A percentile compares a stretch with the other conserved stretches of the same genome.
Evolutionary conservation across 2,329 filamentous ascomycete species (phyloP).

Genomic region (Xylaria sp.): DNA sequence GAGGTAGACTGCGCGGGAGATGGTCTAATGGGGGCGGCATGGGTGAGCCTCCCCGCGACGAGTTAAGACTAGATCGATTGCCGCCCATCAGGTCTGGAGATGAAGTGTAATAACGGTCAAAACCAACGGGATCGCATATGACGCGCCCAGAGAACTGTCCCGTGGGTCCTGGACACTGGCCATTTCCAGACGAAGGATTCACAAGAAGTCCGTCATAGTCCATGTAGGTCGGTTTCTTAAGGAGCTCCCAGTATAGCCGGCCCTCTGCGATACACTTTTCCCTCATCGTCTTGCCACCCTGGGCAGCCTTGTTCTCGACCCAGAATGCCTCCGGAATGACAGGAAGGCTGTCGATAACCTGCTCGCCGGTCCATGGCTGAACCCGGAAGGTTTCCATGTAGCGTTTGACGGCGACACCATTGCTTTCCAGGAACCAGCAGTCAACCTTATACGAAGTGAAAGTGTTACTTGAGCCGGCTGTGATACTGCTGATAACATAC

Average conservation of each 20-base stretch:
- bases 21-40: slow-evolving; percentile 48
- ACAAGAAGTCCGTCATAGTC: slow-evolving; percentile 57
- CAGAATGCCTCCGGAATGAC: slow-evolving; percentile 57
- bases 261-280: slow-evolving; percentile 55
- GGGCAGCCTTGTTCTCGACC: slow-evolving; percentile 50
- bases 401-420: slow-evolving; percentile 50
- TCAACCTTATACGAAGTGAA: slow-evolving; percentile 42
- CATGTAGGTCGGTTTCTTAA: slow-evolving; percentile 58
- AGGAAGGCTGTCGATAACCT: slow-evolving; percentile 54
- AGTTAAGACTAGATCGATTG: slow-evolving; percentile 13
- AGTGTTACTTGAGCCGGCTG: slow-evolving; percentile 17
- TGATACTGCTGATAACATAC: slow-evolving; percentile 54
- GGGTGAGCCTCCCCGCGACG: slow-evolving; percentile 23
- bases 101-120: slow-evolving; percentile 49
- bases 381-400: slow-evolving; percentile 52
- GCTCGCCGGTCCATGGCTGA: slow-evolving; percentile 56
- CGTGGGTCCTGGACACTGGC: slow-evolving; percentile 39
- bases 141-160: slow-evolving; percentile 54
- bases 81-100: slow-evolving; percentile 39
- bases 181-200: slow-evolving; percentile 45
- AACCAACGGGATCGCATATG: slow-evolving; percentile 56
- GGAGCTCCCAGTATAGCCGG: slow-evolving; percentile 58
- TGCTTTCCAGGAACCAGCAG: slow-evolving; percentile 56
- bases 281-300: slow-evolving; percentile 48
- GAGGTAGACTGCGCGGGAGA: slow-evolving; percentile 54